Evolutionary conservation across 495 filamentous ascomycete species (phyloP).

Genomic region (Umbilicaria muhlenbergii): DNA sequence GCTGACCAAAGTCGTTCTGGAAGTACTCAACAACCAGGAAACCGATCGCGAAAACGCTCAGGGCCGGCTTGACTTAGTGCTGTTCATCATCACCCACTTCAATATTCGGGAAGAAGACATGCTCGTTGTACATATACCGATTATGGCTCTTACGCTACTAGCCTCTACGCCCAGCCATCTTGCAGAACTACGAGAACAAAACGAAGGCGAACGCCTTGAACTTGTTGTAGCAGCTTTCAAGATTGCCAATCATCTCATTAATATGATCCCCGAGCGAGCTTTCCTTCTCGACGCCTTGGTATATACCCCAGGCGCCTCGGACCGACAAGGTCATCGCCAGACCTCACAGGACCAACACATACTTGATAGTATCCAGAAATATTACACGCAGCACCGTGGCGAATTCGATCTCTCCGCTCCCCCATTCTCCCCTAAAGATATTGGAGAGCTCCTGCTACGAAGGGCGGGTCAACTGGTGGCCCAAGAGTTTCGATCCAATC

Average conservation of each 20-base stretch:
- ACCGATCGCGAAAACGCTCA: slow-evolving; percentile 26
- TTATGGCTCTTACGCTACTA: slow-evolving; percentile 52
- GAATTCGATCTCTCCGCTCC: slow-evolving; percentile 32
- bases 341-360: slow-evolving; percentile 11
- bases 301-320: background rate
- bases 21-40: slow-evolving; percentile 35
- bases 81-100: slow-evolving; percentile 75
- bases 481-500: slow-evolving; percentile 22
- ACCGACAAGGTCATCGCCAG: too few species aligned
- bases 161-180: slow-evolving; percentile 29
- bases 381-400: slow-evolving; percentile 45
- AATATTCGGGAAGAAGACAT: slow-evolving; percentile 95
- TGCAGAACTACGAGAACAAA: background rate
- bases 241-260: slow-evolving; percentile 38
- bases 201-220: background rate
- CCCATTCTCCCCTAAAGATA: slow-evolving; percentile 39
- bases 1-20: slow-evolving; percentile 41
- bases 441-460: slow-evolving; percentile 45
- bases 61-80: slow-evolving; percentile 45
- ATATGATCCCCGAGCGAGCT: slow-evolving; percentile 53
- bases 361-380: slow-evolving; percentile 22
- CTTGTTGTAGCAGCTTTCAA: slow-evolving; percentile 24
- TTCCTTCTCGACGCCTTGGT: slow-evolving; percentile 24
- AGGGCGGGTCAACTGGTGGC: slow-evolving; percentile 40
- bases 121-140: slow-evolving; percentile 68